Evolutionary conservation across 1,284 basidiomycete genomes (phyloP), one percentile per base, ranked within the genome.

Genomic region (Austroboletus rostrupii): DNA sequence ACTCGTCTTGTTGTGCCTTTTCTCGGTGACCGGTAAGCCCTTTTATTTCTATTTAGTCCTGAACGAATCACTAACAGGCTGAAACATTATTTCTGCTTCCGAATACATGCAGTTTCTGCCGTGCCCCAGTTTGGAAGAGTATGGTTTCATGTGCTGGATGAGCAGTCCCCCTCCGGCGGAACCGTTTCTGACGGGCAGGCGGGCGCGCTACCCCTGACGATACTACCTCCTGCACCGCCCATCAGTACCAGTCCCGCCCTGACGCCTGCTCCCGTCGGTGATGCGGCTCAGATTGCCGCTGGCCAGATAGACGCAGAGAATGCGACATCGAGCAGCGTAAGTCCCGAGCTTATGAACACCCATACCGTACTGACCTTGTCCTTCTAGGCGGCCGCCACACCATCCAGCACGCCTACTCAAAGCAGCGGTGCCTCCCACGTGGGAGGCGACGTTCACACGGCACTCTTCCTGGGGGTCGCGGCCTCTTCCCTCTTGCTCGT

Each of bases 71-170:
- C 17, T 33, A 13, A 33, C 32, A 33, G 12, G 16, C 35, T 19
- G 10, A n/a, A 10, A 10, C 33, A 13, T 16, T 12, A n/a, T 14
- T 19, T 11, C 19, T 7, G 6, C 32, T 12, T 13, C 13, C 17
- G 28, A 10, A n/a, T 37, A 10, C n/a, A 37, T 19, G 16, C n/a
- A 60, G 59, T 47, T 4, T 58, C 44, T 10, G 59, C 62, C 6
- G 23, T 36, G 8, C 60, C 60, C 2, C 60, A 62, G 28, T 61
- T 59, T n/a, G 56, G 61, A 3, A 38, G 54, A 43, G 1, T 1
- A 21, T 29, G n/a, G n/a, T n/a, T 62, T 2, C 53, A 50, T 12
- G 53, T 10, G 8, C 26, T 60, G 37, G 53, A 60, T 28, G 49
- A 38, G 11, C 12, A 14, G 8, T 13, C 37, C 23, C 11, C 45